Conservation (phyloP, 148 eudicot genomes). For the Selenicereus undatus region DNA sequence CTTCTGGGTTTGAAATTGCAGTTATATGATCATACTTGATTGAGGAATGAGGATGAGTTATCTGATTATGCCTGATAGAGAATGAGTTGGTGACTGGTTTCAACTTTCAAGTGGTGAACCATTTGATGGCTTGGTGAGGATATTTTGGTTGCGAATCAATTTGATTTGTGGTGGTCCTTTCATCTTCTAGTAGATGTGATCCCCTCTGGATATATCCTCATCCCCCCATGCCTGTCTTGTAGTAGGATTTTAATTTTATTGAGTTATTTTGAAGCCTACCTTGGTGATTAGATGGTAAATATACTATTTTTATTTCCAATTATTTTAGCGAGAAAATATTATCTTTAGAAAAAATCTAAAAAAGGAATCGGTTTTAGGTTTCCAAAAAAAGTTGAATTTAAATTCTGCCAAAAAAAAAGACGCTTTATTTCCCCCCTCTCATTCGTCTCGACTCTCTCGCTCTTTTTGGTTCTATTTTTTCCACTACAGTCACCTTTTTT, state of each 20-base stretch:
- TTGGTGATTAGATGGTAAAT: not conserved
- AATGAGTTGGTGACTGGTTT: slow-evolving; percentile 6
- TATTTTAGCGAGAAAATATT: no score
- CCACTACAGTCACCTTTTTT: no score
- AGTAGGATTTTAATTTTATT: not conserved
- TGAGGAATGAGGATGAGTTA: slow-evolving; percentile 5
- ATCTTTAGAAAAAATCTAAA: no score
- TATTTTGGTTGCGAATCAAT: slow-evolving; percentile 28
- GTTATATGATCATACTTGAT: not conserved
- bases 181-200: slow-evolving; percentile 20
- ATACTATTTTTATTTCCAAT: not conserved
- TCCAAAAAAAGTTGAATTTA: no score
- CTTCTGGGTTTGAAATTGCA: slow-evolving; percentile 11
- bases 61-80: slow-evolving; percentile 1
- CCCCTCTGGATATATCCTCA: slow-evolving; percentile 34
- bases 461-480: no score
- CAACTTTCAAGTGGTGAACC: slow-evolving; percentile 19
- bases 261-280: not conserved
- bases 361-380: no score
- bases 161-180: slow-evolving; percentile 31
- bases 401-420: no score
- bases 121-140: slow-evolving; percentile 12
- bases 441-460: no score
- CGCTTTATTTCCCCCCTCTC: no score
- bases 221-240: slow-evolving; percentile 10